Base-by-base conservation (phyloP, 495 filamentous ascomycete genomes). In the Choiromyces venosus region DNA sequence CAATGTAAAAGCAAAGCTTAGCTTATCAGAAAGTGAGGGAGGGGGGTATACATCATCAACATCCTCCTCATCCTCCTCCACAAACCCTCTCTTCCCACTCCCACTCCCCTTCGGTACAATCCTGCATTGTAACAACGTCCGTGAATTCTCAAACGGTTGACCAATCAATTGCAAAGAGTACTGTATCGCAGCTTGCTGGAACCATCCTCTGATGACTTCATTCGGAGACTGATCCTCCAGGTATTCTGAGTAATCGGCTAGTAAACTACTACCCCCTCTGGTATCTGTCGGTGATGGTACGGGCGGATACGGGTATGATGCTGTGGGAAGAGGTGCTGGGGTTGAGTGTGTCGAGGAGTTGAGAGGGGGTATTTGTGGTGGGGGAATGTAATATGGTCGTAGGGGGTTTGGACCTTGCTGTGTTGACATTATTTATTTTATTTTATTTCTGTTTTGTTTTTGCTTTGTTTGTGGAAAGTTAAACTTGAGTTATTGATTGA, bases 121-220 rank as follows among this genome's bases (percentile, higher is more conserved):
- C 80, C 90, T 89, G 56, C 92, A 89, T 83, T 99, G 95, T 79
- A 98, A 82, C 67, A 98, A 86, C 5, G 88, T 96, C 88, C 97
- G 98, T 78, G 94, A 93, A 71, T 97, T 93, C 83, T 97, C 94
- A 82, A 98, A 97, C 33, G 95, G 95, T 82, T 98, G 95, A n/a
- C 92, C 89, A 74, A 96, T 87, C 76, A 97, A 80, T 25, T 95
- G 87, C 73, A 89, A 89, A 39, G 87, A 89, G 82, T 99, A 99
- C 79, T 93, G 94, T 86, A 92, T 92, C 81, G 94, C 75, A 67
- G 93, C 88, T 78, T 92, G 89, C 80, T 97, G 92, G 39, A 96
- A 74, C 38, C 93, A 83, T 67, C 88, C 88, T 74, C 89, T 90
- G 35, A 93, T 83, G 69, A 90, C 89, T 74, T 91, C 90, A 25